Evolutionary conservation across 1,139 yeast species (phyloP), one percentile per base, ranked within the genome.

Genomic region (Suhomyces coccinellae): DNA sequence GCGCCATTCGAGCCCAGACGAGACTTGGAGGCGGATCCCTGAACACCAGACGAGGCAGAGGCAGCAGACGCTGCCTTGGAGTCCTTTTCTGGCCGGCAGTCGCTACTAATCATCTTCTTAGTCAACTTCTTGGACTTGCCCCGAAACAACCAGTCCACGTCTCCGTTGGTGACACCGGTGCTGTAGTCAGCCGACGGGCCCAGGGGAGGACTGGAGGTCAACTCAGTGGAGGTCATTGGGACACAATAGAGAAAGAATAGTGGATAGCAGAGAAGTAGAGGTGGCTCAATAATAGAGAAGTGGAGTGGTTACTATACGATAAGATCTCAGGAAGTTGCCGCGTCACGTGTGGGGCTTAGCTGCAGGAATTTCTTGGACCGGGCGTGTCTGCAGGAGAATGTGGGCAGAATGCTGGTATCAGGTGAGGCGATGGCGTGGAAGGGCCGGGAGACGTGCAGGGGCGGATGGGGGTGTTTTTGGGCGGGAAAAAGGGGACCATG

Each of bases 61-160:
- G 36, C 20, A 13, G 15, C 15, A 11, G 16, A 15, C 6, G 36
- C n/a, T 20, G 36, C 2, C 26, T 14, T 34, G 29, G 36, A 11
- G n/a, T 34, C 36, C 11, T 27, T 34, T 2, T 34, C 36, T 12
- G n/a, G 20, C 12, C 26, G 32, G 28, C 32, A 15, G 11, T 32
- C 36, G 15, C 16, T 28, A 11, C 30, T 9, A n/a, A 61, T 58
- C 65, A 62, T 57, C 52, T 71, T 75, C 55, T 77, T 79, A 40
- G 76, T 69, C 55, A 79, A 60, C 51, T 79, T 79, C 66, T 83
- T 80, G 22, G 81, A 78, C 56, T 79, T 81, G 22, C 85, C 87
- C 50, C 89, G 66, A 55, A 84, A 83, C 22, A 84, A 65, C 91
- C 91, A 85, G 55, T 84, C 90, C 11, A 85, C 88, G 57, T 85